Percentiles rank a stretch among this genome's conserved stretches.
Evolutionary conservation across 805 yeast species (phyloP).

Genomic region (Candida ulmi): DNA sequence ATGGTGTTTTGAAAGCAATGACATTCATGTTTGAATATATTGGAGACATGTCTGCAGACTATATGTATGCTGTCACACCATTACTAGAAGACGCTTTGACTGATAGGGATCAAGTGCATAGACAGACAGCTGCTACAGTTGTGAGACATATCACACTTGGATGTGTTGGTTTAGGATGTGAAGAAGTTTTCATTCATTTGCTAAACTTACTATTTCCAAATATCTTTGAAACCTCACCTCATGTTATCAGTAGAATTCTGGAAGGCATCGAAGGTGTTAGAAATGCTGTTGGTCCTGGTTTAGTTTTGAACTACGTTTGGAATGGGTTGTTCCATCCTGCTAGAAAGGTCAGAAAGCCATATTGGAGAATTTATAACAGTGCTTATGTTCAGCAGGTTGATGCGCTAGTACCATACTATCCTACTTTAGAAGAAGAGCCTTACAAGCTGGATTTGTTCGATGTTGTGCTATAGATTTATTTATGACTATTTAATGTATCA

Average conservation of each 20-base stretch:
- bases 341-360: slow-evolving; percentile 72
- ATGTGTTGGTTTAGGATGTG: slow-evolving; percentile 68
- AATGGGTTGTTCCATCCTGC: slow-evolving; percentile 95
- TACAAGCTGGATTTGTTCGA: slow-evolving; percentile 19
- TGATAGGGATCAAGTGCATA: slow-evolving; percentile 85
- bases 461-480: slow-evolving; percentile 10
- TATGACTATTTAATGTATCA: neutral
- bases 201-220: slow-evolving; percentile 84
- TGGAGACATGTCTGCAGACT: slow-evolving; percentile 74
- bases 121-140: slow-evolving; percentile 93
- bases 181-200: slow-evolving; percentile 78
- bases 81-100: slow-evolving; percentile 84
- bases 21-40: slow-evolving; percentile 90
- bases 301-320: slow-evolving; percentile 70
- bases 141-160: slow-evolving; percentile 77
- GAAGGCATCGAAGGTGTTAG: slow-evolving; percentile 77
- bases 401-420: slow-evolving; percentile 79
- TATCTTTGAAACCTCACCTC: slow-evolving; percentile 91
- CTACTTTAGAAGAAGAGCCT: slow-evolving; percentile 37
- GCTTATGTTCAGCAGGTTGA: slow-evolving; percentile 73
- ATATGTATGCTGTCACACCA: slow-evolving; percentile 74
- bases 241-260: slow-evolving; percentile 75
- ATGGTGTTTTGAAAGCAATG: slow-evolving; percentile 88
- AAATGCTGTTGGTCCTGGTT: slow-evolving; percentile 69
- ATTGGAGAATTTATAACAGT: slow-evolving; percentile 78